Conservation (phyloP, 192 early-diverging fungal genomes). For the Linnemannia exigua region DNA sequence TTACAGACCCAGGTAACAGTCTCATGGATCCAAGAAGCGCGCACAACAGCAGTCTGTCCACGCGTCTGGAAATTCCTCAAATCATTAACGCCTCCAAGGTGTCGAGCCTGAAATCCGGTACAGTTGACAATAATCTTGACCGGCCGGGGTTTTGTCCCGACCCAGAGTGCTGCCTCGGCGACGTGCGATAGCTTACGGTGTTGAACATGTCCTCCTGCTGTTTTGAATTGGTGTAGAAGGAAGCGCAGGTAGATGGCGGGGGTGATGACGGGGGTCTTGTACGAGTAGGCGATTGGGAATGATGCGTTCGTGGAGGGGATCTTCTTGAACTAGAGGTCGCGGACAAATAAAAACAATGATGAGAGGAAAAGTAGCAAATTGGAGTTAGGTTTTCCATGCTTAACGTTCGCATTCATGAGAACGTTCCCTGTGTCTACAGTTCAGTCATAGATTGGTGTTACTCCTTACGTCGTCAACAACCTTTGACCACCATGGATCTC, state of each 20-base stretch:
- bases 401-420: background rate
- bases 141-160: conserved; percentile 50
- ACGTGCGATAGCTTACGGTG: conserved; percentile 57
- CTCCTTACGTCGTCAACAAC: conserved; percentile 61
- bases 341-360: conserved; percentile 12
- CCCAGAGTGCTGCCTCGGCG: conserved; percentile 55
- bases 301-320: conserved; percentile 25
- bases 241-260: conserved; percentile 71
- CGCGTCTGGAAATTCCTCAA: conserved; percentile 72
- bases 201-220: conserved; percentile 67
- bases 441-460: background rate
- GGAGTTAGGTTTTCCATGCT: background rate
- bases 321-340: conserved; percentile 34
- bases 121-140: conserved; percentile 84
- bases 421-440: no score
- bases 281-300: conserved; percentile 48
- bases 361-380: background rate
- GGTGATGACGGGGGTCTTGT: conserved; percentile 44
- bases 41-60: conserved; percentile 84
- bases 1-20: conserved; percentile 63
- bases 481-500: conserved; percentile 61
- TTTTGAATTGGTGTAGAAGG: conserved; percentile 67
- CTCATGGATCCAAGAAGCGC: conserved; percentile 77
- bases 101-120: conserved; percentile 76
- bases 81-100: conserved; percentile 82